phyloP scores from a whole-genome alignment of 2,329 filamentous ascomycete genomes.

The Fonsecaea monophora region DNA sequence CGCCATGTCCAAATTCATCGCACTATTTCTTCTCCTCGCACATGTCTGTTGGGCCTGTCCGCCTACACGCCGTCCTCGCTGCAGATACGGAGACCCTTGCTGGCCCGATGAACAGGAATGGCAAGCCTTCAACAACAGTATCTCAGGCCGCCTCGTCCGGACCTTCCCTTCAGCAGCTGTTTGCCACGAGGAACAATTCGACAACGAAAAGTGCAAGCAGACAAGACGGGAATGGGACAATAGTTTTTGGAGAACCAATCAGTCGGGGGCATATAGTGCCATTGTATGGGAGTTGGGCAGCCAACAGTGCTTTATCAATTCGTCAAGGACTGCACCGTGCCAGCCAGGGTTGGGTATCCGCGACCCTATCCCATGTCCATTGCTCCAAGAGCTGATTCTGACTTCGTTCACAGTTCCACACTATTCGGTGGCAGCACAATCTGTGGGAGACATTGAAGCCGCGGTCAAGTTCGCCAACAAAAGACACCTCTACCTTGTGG shows the following conservation, averaged over 20 bases:
- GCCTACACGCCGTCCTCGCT: constrained; percentile 7
- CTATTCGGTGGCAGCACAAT: constrained; percentile 38
- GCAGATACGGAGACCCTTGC: constrained; percentile 42
- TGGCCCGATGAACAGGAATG: constrained; percentile 46
- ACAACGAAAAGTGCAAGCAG: constrained; percentile 38
- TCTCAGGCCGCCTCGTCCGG: constrained; percentile 46
- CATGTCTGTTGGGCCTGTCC: background rate
- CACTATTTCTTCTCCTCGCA: constrained; percentile 7
- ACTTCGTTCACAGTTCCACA: constrained; percentile 35
- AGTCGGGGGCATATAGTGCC: constrained; percentile 41
- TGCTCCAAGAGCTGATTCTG: background rate
- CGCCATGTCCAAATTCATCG: background rate
- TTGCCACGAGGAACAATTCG: constrained; percentile 43
- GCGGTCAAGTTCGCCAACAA: constrained; percentile 42
- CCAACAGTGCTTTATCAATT: constrained; percentile 43
- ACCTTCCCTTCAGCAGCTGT: constrained; percentile 46
- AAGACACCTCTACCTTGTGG: constrained; percentile 41
- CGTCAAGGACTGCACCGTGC: constrained; percentile 35
- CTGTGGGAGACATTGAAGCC: constrained; percentile 29
- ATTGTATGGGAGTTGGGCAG: constrained; percentile 44
- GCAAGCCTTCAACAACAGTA: constrained; percentile 45
- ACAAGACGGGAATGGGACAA: constrained; percentile 39
- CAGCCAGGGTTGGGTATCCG: constrained; percentile 38
- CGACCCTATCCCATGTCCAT: background rate
- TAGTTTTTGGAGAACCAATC: constrained; percentile 42